Base-by-base conservation (phyloP, 345 rosid species). In the Laguncularia racemosa region DNA sequence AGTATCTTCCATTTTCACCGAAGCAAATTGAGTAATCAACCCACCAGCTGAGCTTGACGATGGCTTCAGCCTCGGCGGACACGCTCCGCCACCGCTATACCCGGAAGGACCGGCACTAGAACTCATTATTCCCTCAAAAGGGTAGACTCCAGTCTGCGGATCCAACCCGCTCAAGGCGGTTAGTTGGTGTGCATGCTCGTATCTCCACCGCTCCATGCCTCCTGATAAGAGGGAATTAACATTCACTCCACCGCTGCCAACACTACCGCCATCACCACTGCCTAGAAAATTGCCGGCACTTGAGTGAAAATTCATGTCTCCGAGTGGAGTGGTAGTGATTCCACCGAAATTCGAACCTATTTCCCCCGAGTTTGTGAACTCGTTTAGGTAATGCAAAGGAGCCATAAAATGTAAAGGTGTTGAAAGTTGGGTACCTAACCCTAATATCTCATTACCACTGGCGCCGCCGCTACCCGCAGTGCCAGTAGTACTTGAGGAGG, bases 1-100 rank as follows among this genome's bases (percentile, higher is more conserved):
- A 48, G 48, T 68, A 14, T 71, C 88, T 65, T 85, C 92, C 88
- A 76, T 82, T 73, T 85, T 85, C 73, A 85, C 84, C 3, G 82
- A 63, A 56, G 82, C 72, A 47, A 65, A n/a, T 62, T 71, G 84
- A 38, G 77, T 52, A 16, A 55, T 57, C 40, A 33, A 33, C 40
- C 40, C 40, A 33, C 40, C 40, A 48, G 13, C 52, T 8, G 78
- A 55, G 46, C 64, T 52, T 4, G 84, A 52, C 12, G 53, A 16
- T 15, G 78, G 20, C 60, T 71, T 76, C 6, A 82, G 72, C 56
- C 83, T 72, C 56, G 65, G 56, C 28, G 67, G 77, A 48, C 75
- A 55, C 19, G 40, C 9, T 6, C 40, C 40, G 11, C 40, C 40
- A 33, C 40, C 40, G 11, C 58, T 46, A 50, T 69, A 67, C 3